Conservation (phyloP, 345 rosid species). For the Lenwebbia sp. region DNA sequence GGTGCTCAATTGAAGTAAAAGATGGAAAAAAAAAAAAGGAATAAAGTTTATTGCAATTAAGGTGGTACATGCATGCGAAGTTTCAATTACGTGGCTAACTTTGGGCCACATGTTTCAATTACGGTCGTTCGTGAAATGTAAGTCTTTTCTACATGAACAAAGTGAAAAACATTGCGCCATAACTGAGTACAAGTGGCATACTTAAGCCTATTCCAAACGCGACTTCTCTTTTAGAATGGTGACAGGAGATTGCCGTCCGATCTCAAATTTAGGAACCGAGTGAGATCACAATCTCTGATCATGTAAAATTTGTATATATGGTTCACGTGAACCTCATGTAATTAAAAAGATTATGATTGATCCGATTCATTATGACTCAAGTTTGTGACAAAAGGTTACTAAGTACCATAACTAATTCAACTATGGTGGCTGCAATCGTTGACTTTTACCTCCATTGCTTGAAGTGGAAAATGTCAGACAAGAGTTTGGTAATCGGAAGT, state of each 20-base stretch:
- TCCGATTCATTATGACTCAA: not conserved
- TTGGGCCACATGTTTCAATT: not conserved
- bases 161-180: not conserved
- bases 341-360: not conserved
- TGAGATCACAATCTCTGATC: not conserved
- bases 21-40: not conserved
- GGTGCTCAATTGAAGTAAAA: not conserved
- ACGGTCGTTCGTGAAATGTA: not conserved
- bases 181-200: not conserved
- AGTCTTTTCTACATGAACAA: not conserved
- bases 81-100: not conserved
- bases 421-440: not conserved
- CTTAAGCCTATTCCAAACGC: not conserved
- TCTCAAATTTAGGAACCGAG: not conserved
- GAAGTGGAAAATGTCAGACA: not conserved
- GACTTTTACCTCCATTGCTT: not conserved
- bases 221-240: not conserved
- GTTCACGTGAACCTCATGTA: not conserved
- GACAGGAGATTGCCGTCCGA: fast-evolving
- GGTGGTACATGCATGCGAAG: not conserved
- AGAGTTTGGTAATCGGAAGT: not conserved
- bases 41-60: not conserved
- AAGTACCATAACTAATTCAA: not conserved
- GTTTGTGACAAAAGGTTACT: not conserved
- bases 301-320: not conserved